Evolutionary conservation across 2,329 filamentous ascomycete genomes (phyloP).

Genomic region (Sporothrix phasma): DNA sequence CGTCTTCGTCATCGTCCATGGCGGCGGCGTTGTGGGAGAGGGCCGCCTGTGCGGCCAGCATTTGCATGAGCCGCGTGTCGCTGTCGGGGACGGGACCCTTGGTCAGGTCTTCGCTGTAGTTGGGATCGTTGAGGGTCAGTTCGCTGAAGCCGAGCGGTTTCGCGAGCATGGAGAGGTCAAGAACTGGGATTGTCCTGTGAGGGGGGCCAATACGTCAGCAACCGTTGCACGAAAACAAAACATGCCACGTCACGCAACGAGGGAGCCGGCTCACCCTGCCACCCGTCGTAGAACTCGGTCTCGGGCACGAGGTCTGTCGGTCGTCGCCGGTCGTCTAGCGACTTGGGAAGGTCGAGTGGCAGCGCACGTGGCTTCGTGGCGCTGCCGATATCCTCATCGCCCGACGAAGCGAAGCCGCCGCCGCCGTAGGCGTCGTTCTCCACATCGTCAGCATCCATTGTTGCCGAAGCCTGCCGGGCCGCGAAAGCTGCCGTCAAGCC

Average conservation of each 20-base stretch:
- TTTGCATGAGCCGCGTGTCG: constrained; percentile 83
- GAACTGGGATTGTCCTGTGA: constrained; percentile 84
- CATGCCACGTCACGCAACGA: too few relatives aligned
- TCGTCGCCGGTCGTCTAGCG: constrained; percentile 74
- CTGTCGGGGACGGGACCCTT: constrained; percentile 55
- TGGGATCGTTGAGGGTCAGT: constrained; percentile 69
- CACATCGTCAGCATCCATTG: constrained; percentile 10
- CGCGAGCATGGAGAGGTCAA: constrained; percentile 71
- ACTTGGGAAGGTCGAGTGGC: constrained; percentile 79
- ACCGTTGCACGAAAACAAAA: too few relatives aligned
- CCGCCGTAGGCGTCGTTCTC: constrained; percentile 5
- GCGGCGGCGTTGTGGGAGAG: constrained; percentile 55
- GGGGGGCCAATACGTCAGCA: constrained; percentile 6
- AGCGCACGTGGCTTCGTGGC: constrained; percentile 43
- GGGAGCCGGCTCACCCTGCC: constrained; percentile 82
- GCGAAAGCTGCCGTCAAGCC: not conserved
- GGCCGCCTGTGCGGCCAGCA: constrained; percentile 89
- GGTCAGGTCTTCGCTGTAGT: constrained; percentile 57
- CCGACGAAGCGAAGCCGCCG: constrained; percentile 16
- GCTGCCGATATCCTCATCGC: constrained; percentile 14
- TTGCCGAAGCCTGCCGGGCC: not conserved
- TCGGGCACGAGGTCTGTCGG: constrained; percentile 60
- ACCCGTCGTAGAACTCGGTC: constrained; percentile 97
- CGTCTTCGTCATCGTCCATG: constrained; percentile 68
- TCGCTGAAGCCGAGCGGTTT: constrained; percentile 75